Evolutionary conservation across 1,284 basidiomycete genomes (phyloP), one percentile per base, ranked within the genome.

Genomic region (Ustilago crameri): DNA sequence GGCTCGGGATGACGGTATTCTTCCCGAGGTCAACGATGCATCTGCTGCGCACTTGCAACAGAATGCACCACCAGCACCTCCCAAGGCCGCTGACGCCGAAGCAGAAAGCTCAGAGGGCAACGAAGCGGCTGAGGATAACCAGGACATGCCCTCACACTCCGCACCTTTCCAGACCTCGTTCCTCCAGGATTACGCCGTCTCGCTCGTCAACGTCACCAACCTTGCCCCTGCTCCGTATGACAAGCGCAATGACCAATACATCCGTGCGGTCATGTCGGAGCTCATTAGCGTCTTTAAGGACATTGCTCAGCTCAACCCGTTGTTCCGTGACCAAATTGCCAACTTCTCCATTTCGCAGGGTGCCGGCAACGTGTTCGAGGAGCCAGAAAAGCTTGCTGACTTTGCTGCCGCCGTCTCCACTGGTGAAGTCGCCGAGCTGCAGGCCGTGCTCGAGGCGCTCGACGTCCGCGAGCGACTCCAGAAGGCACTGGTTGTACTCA

Each of bases 211-310:
- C 74, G 91, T 98, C 44, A 89, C 91, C 45, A 98, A 98, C 95
- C 62, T 84, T 84, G 38, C 91, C 90, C 10, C 89, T 44, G 60
- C 91, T 66, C 90, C 93, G 0, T 95, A 91, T 86, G 90, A 92
- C 86, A 93, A 94, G 84, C 76, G 76, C 51, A 92, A 95, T 49
- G 75, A 75, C 51, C 73, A 76, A 51, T 91, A 96, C 83, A 91
- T 95, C 67, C 91, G 93, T 32, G 95, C 95, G 3, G 91, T 97
- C 85, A 95, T 95, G 90, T 91, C 91, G 52, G 95, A 98, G 85
- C 92, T 98, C 66, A 93, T 98, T 70, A 91, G 91, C 46, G 93
- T 97, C 32, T 98, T 98, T 89, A 98, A 98, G 87, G 95, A 98
- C 83, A 97, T 98, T 70, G 95, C 95, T 0, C 93, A 95, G 83